These are phyloP conservation scores for Xerocomus amazonicus DNA, from an alignment of 1,284 basidiomycete genomes.

Conservation along the genomic window DNA sequence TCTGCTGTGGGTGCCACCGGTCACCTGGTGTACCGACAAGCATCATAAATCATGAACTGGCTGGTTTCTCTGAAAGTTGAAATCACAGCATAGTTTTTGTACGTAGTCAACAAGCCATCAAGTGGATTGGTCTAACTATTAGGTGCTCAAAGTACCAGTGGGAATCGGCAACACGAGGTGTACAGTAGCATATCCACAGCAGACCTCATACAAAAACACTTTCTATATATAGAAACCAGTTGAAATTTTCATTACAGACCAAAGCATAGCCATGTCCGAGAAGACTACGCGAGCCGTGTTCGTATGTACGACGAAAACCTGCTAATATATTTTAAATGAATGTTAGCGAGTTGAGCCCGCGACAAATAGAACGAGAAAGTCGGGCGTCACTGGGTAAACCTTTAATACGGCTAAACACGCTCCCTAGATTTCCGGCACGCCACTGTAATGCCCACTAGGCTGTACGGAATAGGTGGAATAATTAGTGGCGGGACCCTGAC, in stretches of 20 bases:
- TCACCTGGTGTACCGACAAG: constrained; percentile 69
- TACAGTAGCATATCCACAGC: too few relatives aligned
- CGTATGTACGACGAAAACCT: neutral
- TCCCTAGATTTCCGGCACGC: constrained; percentile 27
- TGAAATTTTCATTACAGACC: neutral
- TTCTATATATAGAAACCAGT: neutral
- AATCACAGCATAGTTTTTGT: too few relatives aligned
- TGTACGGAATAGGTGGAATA: constrained; percentile 12
- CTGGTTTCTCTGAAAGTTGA: too few relatives aligned
- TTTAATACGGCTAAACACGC: neutral
- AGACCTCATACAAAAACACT: too few relatives aligned
- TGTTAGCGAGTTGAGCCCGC: neutral
- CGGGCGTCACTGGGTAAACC: too few relatives aligned
- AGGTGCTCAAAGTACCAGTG: too few relatives aligned
- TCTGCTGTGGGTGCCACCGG: constrained; percentile 47
- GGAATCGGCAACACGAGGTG: too few relatives aligned
- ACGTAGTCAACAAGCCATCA: too few relatives aligned
- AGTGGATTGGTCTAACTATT: too few relatives aligned
- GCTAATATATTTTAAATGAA: neutral
- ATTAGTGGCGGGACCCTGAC: constrained; percentile 1
- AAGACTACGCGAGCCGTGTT: neutral
- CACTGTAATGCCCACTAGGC: constrained; percentile 25
- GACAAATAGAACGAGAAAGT: neutral
- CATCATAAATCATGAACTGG: too few relatives aligned
- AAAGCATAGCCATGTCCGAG: neutral